phyloP scores from a whole-genome alignment of 257 asterid species.

The Perilla frutescens region DNA sequence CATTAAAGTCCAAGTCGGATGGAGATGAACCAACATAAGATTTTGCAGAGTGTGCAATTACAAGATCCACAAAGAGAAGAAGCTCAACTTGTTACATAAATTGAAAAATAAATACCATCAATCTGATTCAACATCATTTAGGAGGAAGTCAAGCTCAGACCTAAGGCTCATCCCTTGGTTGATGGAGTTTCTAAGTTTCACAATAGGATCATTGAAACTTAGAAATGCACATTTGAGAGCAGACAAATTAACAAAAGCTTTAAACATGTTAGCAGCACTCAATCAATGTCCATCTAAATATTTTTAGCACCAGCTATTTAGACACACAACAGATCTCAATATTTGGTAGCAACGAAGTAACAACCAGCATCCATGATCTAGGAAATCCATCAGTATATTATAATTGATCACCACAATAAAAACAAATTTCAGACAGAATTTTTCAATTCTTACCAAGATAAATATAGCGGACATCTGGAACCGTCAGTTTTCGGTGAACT shows the following conservation, averaged over 20 bases:
- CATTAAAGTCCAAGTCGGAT: too few relatives aligned
- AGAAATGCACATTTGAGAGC: neutral
- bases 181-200: too few relatives aligned
- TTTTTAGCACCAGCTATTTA: neutral
- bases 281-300: too few relatives aligned
- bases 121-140: too few relatives aligned
- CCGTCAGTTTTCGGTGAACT: constrained; percentile 42
- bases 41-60: neutral
- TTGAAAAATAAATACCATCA: neutral
- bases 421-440: neutral
- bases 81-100: neutral
- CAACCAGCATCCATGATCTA: neutral
- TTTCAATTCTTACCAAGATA: constrained; percentile 43
- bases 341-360: neutral
- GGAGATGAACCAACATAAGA: too few relatives aligned
- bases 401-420: neutral
- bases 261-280: neutral
- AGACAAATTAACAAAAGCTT: neutral
- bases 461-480: constrained; percentile 41
- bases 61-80: neutral
- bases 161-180: too few relatives aligned
- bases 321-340: neutral
- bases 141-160: too few relatives aligned
- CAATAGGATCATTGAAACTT: neutral
- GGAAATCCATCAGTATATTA: neutral